Evolutionary conservation across 1,139 yeast genomes (phyloP), one percentile per base, ranked within the genome.

Genomic region (Suhomyces bokatorum): DNA sequence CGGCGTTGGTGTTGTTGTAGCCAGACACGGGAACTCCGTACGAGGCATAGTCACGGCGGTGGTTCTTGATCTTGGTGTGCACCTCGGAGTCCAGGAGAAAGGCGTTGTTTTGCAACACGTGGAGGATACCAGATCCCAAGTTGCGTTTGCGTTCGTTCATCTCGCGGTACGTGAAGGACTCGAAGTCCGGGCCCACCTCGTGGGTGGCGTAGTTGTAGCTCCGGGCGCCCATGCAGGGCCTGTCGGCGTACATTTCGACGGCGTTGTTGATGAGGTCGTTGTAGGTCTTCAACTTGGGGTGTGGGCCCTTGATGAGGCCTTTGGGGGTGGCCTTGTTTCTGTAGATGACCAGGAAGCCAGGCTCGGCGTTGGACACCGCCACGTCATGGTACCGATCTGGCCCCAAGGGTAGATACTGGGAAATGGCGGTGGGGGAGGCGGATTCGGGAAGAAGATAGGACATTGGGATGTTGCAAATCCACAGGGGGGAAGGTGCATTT

Each of bases 81-180:
- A 60, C 46, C 29, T 54, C 63, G 28, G 50, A 59, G 26, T 39
- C 37, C 28, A 13, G 41, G 11, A 46, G 60, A 51, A 44, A 72
- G 6, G 69, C 69, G 42, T 60, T 66, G 42, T 59, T 53, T 27
- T 56, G 55, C 46, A 70, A 57, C 33, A 65, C 59, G 42, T 60
- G 58, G 37, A 69, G 46, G 27, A 70, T 55, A 3, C 76, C 75
- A 2, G 70, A 52, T 0, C 69, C 73, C 35, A 67, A 58, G 37
- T 60, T 49, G 35, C 55, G 49, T 46, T 61, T 62, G 37, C 62
- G 48, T 27, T 53, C 47, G 20, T 50, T 43, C 13, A 63, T 62
- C 40, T 67, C 57, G 12, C 40, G 37, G 45, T 58, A 70, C 12
- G 60, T 57, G 15, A 58, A 44, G 4, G 53, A 39, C 3, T 50